phyloP scores from a whole-genome alignment of 1,284 basidiomycete species.

The Mrakiaceae sp. region DNA sequence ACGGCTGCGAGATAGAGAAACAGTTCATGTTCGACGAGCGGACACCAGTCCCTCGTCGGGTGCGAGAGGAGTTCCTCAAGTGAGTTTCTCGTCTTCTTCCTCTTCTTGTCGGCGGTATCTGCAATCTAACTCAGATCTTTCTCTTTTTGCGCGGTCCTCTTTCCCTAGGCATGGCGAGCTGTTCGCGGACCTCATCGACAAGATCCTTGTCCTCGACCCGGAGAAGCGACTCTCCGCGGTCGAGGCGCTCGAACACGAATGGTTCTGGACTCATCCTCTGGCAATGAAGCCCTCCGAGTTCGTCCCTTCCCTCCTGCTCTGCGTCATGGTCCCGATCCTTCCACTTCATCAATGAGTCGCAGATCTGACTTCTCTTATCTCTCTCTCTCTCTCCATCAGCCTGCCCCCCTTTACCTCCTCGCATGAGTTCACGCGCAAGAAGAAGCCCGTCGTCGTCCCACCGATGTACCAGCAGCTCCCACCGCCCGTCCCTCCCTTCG shows the following conservation, averaged over 20 bases:
- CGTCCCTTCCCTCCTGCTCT: conserved; percentile 25
- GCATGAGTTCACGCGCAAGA: conserved; percentile 15
- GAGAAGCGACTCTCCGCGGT: conserved; percentile 41
- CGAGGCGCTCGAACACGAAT: conserved; percentile 40
- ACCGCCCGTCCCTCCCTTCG: no score
- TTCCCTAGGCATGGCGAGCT: background rate
- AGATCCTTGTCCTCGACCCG: conserved; percentile 43
- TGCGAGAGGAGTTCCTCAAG: background rate
- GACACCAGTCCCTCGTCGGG: background rate
- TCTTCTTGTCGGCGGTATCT: background rate
- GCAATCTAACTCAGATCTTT: background rate
- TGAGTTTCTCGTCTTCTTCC: background rate
- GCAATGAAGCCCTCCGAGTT: conserved; percentile 74
- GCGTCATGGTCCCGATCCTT: background rate
- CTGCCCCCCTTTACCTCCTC: conserved; percentile 1
- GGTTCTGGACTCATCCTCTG: conserved; percentile 65
- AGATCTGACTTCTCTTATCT: background rate
- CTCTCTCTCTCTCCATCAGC: conserved; percentile 1
- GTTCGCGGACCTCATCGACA: conserved; percentile 34
- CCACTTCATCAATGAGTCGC: background rate
- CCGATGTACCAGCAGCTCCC: no score
- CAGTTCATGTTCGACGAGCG: no score
- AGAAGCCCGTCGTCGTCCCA: background rate
- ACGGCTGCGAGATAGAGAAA: conserved; percentile 42
- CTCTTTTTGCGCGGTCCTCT: background rate